Evolutionary conservation across 306 rosid genomes (phyloP), one percentile per base, ranked within the genome.

Genomic region (Bauhinia variegata): DNA sequence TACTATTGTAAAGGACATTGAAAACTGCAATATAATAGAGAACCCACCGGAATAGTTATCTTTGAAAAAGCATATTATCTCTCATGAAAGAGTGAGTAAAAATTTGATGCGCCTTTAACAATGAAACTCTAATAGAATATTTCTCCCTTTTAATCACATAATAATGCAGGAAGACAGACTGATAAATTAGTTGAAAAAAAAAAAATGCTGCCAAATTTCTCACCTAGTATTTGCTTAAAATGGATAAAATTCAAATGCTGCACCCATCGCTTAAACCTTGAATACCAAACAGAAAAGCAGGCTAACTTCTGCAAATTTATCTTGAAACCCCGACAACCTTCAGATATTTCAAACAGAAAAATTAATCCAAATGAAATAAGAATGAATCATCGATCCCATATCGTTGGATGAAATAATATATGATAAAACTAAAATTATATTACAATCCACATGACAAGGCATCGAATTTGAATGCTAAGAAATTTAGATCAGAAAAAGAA

Each of bases 271-370:
- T 75, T 46, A 64, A 72, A 50, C 72, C 60, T 43, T 53, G 72
- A 62, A 59, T 58, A 72, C 55, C 83, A 74, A 56, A 56, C 53
- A 60, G 63, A 63, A 70, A 60, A 60, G 68, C 55, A 70, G 70
- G 82, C 65, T 65, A 72, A 65, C 64, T 46, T 71, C 70, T 63
- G 73, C 80, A 69, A 82, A 78, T 70, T 71, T 69, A 73, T 52
- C 78, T 82, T 68, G 68, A 84, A 80, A 75, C 83, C 92, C 83
- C 75, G 79, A 79, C 60, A 78, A 75, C 87, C 92, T 91, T 87
- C 68, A 82, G 39, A 61, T 67, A 68, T 60, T 17, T 34, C 36
- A 23, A 55, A 11, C 63, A 51, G 16, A 73, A 57, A 62, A 31
- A 14, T 16, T 64, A 31, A 36, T 73, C 39, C 75, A 31, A 8